These are phyloP conservation scores for Gypsophila paniculata DNA, from an alignment of 179 eudicot species.

Conservation along the genomic window DNA sequence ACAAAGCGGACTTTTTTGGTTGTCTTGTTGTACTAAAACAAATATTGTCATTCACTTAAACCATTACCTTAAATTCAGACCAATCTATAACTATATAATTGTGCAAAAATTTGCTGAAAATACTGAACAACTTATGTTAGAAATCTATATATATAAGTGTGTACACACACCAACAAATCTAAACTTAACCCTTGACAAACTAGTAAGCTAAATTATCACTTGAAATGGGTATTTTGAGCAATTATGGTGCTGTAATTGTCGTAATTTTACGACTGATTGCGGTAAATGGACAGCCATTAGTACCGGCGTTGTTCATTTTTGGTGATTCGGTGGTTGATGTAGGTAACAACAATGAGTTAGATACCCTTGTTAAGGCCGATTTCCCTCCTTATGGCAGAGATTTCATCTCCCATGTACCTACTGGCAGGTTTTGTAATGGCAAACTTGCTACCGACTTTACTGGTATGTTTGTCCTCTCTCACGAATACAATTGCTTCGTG, in stretches of 20 bases:
- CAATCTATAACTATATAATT: background rate
- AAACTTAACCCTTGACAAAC: no score
- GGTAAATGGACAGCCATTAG: conserved; percentile 59
- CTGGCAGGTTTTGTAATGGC: conserved; percentile 93
- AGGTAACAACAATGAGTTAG: conserved; percentile 76
- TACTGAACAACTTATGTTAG: conserved; percentile 1
- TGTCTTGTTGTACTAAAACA: conserved; percentile 2
- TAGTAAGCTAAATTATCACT: background rate
- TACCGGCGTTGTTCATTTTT: conserved; percentile 79
- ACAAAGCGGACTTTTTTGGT: background rate
- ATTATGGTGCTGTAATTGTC: background rate
- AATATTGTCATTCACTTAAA: background rate
- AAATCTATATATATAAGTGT: conserved; percentile 22
- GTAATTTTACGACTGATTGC: background rate
- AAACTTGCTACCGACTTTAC: conserved; percentile 87
- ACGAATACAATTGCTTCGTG: no score
- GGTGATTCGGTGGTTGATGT: conserved; percentile 83
- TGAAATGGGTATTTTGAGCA: conserved; percentile 17
- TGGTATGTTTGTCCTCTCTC: conserved; percentile 37
- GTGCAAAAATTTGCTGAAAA: background rate
- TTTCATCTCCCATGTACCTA: conserved; percentile 45
- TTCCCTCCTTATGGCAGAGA: conserved; percentile 94
- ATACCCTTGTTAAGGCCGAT: conserved; percentile 68
- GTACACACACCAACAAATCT: background rate
- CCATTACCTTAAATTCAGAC: background rate